A percentile compares a stretch with the other conserved stretches of the same genome.
phyloP scores from a whole-genome alignment of 2,329 filamentous ascomycete species.

The Camillea tinctor region DNA sequence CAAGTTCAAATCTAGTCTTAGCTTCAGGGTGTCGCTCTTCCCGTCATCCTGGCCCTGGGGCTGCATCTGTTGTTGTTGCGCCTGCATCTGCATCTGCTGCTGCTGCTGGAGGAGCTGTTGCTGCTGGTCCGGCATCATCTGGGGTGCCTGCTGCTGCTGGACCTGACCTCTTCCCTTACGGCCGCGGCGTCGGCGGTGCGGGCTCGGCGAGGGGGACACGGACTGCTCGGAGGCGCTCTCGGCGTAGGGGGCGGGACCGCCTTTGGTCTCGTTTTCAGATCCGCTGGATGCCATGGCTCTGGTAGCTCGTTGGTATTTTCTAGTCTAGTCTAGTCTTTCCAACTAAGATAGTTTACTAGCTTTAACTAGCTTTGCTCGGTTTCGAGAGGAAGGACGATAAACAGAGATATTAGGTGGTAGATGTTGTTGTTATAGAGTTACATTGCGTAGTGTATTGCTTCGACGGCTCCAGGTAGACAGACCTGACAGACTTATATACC shows the following conservation, averaged over 20 bases:
- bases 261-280: slow-evolving; percentile 13
- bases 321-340: neutral
- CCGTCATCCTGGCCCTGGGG: slow-evolving; percentile 29
- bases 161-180: slow-evolving; percentile 14
- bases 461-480: no score
- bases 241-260: slow-evolving; percentile 14
- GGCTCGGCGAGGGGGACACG: slow-evolving; percentile 17
- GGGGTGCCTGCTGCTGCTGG: neutral
- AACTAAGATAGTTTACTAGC: neutral
- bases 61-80: slow-evolving; percentile 10
- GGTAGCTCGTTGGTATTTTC: neutral
- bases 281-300: slow-evolving; percentile 15
- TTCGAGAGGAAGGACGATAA: no score
- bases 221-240: slow-evolving; percentile 22
- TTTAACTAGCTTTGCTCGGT: no score
- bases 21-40: slow-evolving; percentile 62
- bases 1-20: slow-evolving; percentile 76
- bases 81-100: slow-evolving; percentile 14
- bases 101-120: slow-evolving; percentile 16
- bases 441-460: no score
- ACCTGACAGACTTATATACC: neutral
- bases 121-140: slow-evolving; percentile 11
- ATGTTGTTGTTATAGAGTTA: no score
- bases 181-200: slow-evolving; percentile 18
- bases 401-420: no score